Evolutionary conservation across 2,329 filamentous ascomycete species (phyloP), one percentile per base, ranked within the genome.

Genomic region (Xylariaceae sp.): DNA sequence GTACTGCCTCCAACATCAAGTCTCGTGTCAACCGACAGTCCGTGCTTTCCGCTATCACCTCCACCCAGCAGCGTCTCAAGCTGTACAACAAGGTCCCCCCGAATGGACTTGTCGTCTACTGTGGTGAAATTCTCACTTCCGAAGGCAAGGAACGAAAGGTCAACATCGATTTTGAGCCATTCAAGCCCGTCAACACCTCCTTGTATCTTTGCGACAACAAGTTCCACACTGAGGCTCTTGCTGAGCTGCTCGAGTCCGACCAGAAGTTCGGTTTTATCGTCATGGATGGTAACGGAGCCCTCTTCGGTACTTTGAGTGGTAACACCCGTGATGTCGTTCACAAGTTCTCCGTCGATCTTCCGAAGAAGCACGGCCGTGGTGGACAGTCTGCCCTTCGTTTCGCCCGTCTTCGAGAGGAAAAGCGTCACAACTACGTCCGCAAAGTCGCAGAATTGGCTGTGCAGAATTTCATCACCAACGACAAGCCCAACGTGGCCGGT

Each of bases 351-450:
- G 94, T 99, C 75, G 95, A 99, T 82, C 82, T 99, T 60, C 94
- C 94, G 75, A 99, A 99, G 87, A 99, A 99, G 84, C 94, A 99
- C 85, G 94, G 94, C 65, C 92, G 94, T 89, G 94, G 94, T 92
- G 94, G 94, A 84, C 95, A 99, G 82, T 99, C 94, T 67, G 94
- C 94, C 62, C 85, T 99, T 72, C 95, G 94, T 93, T 99, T 99
- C 78, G 91, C 94, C 65, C 94, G 94, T 92, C 88, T 99, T 61
- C 88, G 94, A 83, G 94, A 99, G 77, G 94, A 99, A 78, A 99
- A 99, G 81, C 92, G 94, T 68, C 94, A 99, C 86, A 99, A 99
- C 81, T 99, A 99, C 76, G 94, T 99, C 69, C 92, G 94, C 73
- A 99, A 99, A 80, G 95, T 99, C 64, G 91, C 94, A 71, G 94